Conservation (phyloP, 148 eudicot genomes). For the Selenicereus undatus region DNA sequence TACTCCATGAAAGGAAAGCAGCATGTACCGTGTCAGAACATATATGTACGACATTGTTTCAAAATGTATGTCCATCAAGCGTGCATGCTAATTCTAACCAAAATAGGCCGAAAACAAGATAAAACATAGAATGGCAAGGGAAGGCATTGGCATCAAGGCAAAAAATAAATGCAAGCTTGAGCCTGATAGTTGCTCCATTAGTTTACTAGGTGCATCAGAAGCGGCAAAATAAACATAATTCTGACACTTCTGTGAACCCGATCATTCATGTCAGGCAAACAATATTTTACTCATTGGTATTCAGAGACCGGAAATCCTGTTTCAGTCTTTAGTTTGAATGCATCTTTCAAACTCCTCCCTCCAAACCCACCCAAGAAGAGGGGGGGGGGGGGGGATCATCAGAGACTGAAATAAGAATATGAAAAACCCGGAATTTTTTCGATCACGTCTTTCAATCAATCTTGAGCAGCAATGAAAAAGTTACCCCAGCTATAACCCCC, state of each 20-base stretch:
- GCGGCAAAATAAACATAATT: not conserved
- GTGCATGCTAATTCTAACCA: not conserved
- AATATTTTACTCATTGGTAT: not conserved
- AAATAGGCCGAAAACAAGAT: not conserved
- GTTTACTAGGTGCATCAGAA: no score
- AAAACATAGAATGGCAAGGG: not conserved
- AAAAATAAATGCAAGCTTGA: not conserved
- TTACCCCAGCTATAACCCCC: constrained; percentile 21
- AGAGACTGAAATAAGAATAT: not conserved
- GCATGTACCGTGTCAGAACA: constrained; percentile 1
- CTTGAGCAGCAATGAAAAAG: not conserved
- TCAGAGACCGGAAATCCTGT: not conserved
- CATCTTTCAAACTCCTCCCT: no score
- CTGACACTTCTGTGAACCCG: no score
- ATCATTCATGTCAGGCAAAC: not conserved
- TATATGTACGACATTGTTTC: not conserved
- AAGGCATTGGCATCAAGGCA: not conserved
- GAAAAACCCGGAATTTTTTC: no score
- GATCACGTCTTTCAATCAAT: not conserved
- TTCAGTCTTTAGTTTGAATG: not conserved
- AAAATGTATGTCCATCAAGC: not conserved
- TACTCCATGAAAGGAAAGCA: not conserved
- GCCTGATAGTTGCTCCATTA: not conserved
- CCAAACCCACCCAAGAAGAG: no score
- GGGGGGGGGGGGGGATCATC: no score